Percentiles rank a stretch among this genome's conserved stretches.
Conservation (phyloP, 2,329 filamentous ascomycete genomes). For the Arthrobotrys pseudoclavata region DNA sequence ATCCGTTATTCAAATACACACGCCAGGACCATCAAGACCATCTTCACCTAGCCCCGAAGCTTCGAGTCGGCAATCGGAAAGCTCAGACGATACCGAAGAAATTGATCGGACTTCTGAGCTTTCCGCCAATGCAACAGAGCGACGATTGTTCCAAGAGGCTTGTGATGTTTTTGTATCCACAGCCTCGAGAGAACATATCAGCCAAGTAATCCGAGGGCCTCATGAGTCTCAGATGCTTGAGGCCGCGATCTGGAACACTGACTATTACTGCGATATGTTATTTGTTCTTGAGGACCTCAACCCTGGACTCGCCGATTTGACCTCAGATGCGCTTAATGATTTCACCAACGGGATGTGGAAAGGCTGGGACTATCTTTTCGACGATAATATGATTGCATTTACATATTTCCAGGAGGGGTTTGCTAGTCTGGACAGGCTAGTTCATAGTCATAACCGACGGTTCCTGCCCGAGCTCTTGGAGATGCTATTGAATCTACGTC, state of each 20-base stretch:
- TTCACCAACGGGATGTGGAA: slow-evolving; percentile 53
- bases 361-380: slow-evolving; percentile 63
- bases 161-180: slow-evolving; percentile 9
- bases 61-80: slow-evolving; percentile 4
- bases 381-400: slow-evolving; percentile 60
- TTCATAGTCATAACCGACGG: slow-evolving; percentile 30
- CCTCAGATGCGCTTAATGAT: slow-evolving; percentile 35
- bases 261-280: slow-evolving; percentile 39
- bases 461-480: slow-evolving; percentile 46
- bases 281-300: slow-evolving; percentile 24
- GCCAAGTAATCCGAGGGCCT: slow-evolving; percentile 23
- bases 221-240: slow-evolving; percentile 42
- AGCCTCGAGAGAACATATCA: slow-evolving; percentile 28
- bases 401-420: slow-evolving; percentile 42
- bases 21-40: slow-evolving; percentile 17
- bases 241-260: slow-evolving; percentile 38
- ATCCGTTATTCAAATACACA: slow-evolving; percentile 34
- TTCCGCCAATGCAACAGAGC: slow-evolving; percentile 1
- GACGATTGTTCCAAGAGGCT: slow-evolving; percentile 27
- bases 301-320: slow-evolving; percentile 38
- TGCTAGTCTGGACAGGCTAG: slow-evolving; percentile 26
- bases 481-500: slow-evolving; percentile 47
- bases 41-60: slow-evolving; percentile 11
- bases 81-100: slow-evolving; percentile 18
- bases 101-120: neutral